phyloP scores from a whole-genome alignment of 208 protist genomes.

The Leishmania lainsoni region DNA sequence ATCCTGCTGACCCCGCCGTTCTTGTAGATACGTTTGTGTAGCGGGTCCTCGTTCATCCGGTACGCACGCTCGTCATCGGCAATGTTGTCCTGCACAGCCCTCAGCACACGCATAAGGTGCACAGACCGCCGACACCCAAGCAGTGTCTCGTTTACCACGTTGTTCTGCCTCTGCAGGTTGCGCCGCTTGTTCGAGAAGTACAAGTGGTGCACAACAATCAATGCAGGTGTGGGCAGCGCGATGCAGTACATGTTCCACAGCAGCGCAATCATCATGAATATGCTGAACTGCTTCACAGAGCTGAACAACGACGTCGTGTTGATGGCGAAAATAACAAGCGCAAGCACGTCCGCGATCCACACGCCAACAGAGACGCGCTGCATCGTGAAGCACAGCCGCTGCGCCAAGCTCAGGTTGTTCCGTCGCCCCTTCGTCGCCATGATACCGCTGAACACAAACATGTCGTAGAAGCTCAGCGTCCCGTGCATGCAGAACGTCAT shows the following conservation, averaged over 20 bases:
- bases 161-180: conserved; percentile 50
- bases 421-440: conserved; percentile 61
- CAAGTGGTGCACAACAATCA: conserved; percentile 62
- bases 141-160: conserved; percentile 38
- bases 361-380: conserved; percentile 40
- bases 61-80: conserved; percentile 26
- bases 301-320: conserved; percentile 54
- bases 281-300: conserved; percentile 52
- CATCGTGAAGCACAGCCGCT: conserved; percentile 67
- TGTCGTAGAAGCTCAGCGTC: conserved; percentile 67
- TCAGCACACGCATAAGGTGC: conserved; percentile 30
- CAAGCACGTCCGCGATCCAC: conserved; percentile 50
- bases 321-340: conserved; percentile 59
- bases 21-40: conserved; percentile 29
- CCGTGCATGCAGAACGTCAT: conserved; percentile 64
- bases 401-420: conserved; percentile 64
- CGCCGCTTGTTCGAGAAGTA: conserved; percentile 52
- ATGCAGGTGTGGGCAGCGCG: conserved; percentile 44
- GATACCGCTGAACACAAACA: conserved; percentile 59
- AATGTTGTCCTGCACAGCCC: conserved; percentile 36
- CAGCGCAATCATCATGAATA: conserved; percentile 63
- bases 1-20: conserved; percentile 33
- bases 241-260: conserved; percentile 68
- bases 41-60: conserved; percentile 31
- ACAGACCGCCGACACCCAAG: conserved; percentile 30